These are phyloP conservation scores for Beauveria australis DNA, from an alignment of 2,329 filamentous ascomycete genomes.

Conservation along the genomic window DNA sequence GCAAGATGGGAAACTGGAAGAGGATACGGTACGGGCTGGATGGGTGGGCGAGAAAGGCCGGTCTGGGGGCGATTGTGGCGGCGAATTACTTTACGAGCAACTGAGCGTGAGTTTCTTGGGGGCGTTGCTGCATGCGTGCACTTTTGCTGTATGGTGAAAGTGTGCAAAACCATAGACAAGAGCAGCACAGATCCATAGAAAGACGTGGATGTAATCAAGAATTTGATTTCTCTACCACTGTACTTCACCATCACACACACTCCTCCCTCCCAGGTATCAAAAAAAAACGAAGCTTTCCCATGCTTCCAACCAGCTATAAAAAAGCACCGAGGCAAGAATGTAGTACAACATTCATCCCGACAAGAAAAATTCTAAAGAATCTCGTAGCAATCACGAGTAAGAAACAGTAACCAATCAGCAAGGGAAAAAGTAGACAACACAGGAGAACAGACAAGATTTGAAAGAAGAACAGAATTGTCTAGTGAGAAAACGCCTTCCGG, in stretches of 20 bases:
- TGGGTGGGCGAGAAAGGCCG: slow-evolving; percentile 35
- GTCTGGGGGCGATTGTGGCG: slow-evolving; percentile 29
- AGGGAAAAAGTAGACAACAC: background rate
- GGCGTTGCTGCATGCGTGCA: too few relatives aligned
- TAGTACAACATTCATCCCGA: background rate
- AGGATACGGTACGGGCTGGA: slow-evolving; percentile 37
- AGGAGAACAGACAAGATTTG: slow-evolving; percentile 5
- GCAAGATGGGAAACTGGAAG: slow-evolving; percentile 24
- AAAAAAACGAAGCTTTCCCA: background rate
- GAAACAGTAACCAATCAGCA: background rate
- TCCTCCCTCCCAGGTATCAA: background rate
- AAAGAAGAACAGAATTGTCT: background rate
- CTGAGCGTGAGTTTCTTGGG: background rate
- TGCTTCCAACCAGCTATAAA: background rate
- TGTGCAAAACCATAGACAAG: too few relatives aligned
- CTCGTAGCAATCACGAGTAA: background rate
- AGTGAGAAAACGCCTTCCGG: background rate
- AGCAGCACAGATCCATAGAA: background rate
- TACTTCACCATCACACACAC: background rate
- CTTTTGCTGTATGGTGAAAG: too few relatives aligned
- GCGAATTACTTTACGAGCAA: slow-evolving; percentile 6
- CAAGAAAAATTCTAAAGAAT: background rate
- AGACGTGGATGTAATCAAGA: background rate
- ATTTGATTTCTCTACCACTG: background rate
- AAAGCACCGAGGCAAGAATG: background rate